Percentiles rank a stretch among this genome's conserved stretches.
phyloP scores from a whole-genome alignment of 1,284 basidiomycete genomes.

The Ustilago nuda region DNA sequence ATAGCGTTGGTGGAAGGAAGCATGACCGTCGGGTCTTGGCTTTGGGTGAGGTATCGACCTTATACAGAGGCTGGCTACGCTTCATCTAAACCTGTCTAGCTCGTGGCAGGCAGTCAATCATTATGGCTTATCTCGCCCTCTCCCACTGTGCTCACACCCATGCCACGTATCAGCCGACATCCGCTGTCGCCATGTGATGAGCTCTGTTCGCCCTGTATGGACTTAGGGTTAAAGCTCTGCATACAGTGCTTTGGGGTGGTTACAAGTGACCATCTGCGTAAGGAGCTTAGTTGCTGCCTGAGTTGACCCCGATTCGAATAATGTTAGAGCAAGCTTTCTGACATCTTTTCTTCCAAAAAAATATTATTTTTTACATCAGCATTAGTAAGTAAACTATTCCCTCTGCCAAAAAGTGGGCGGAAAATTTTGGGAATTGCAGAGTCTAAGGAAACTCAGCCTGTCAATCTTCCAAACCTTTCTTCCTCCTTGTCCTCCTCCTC shows the following conservation, averaged over 20 bases:
- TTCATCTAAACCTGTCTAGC: not conserved
- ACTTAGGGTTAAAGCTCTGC: too few relatives aligned
- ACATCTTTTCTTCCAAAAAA: not conserved
- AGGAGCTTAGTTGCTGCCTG: too few relatives aligned
- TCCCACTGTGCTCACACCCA: not conserved
- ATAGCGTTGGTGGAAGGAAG: not conserved
- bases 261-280: too few relatives aligned
- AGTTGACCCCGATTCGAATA: too few relatives aligned
- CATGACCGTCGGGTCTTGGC: not conserved
- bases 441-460: constrained; percentile 20
- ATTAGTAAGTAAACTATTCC: constrained; percentile 35
- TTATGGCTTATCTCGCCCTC: not conserved
- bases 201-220: not conserved
- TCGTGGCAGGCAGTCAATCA: not conserved
- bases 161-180: not conserved
- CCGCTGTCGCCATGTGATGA: constrained; percentile 1
- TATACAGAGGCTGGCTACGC: too few relatives aligned
- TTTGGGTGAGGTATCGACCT: not conserved
- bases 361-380: not conserved
- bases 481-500: not conserved
- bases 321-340: too few relatives aligned
- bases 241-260: not conserved
- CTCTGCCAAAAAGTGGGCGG: constrained; percentile 13
- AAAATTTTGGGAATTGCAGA: constrained; percentile 42
- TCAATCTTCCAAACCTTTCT: constrained; percentile 17